Percentiles rank a stretch among this genome's conserved stretches.
Evolutionary conservation across 2,329 filamentous ascomycete genomes (phyloP).

Genomic region (Calcarisporium arbuscula): DNA sequence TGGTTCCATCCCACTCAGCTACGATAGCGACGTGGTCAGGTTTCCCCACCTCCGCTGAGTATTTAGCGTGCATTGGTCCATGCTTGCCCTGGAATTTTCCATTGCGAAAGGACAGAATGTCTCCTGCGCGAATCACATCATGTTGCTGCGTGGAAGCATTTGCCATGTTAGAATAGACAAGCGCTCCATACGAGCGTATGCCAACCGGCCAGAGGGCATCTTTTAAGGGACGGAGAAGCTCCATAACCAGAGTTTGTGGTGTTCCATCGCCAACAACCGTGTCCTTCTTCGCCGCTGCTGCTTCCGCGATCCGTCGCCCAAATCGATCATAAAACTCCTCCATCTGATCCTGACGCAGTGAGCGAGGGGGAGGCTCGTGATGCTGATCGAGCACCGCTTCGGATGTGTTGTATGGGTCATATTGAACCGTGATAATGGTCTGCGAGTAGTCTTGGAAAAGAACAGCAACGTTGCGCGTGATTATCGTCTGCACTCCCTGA

Average conservation of each 20-base stretch:
- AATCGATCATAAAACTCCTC: conserved; percentile 79
- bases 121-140: conserved; percentile 88
- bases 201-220: conserved; percentile 78
- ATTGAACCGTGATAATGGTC: conserved; percentile 76
- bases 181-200: conserved; percentile 81
- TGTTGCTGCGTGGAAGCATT: conserved; percentile 87
- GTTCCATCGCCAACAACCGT: conserved; percentile 79
- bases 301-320: conserved; percentile 69
- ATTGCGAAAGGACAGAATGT: conserved; percentile 89
- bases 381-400: conserved; percentile 76
- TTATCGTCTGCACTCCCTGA: conserved; percentile 60
- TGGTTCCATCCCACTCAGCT: conserved; percentile 94
- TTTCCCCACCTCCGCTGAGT: conserved; percentile 80
- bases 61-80: conserved; percentile 92
- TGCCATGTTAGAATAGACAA: conserved; percentile 91
- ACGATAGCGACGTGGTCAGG: conserved; percentile 86
- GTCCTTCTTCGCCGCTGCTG: conserved; percentile 66
- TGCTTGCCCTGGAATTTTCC: conserved; percentile 93
- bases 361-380: conserved; percentile 76
- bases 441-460: conserved; percentile 96
- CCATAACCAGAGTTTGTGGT: conserved; percentile 67
- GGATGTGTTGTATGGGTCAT: conserved; percentile 65
- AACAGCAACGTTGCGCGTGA: conserved; percentile 80
- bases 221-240: conserved; percentile 67
- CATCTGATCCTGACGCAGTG: conserved; percentile 85